Conservation (phyloP, 2,329 filamentous ascomycete species). For the Madurella mycetomatis region DNA sequence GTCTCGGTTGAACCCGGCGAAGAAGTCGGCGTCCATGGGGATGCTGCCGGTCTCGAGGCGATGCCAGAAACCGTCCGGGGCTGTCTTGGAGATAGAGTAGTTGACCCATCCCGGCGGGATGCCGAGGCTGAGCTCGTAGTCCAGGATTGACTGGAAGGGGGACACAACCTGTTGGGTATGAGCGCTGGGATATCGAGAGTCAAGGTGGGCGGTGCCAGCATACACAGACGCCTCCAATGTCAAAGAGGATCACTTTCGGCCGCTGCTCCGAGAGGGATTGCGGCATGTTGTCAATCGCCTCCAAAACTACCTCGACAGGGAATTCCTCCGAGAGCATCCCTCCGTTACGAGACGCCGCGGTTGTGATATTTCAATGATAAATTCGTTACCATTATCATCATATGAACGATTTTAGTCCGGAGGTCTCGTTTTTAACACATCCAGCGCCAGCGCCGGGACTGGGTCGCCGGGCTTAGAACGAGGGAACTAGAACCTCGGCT, state of each 20-base stretch:
- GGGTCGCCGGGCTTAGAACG: background rate
- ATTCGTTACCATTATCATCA: background rate
- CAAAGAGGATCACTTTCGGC: conserved; percentile 79
- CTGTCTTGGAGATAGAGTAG: conserved; percentile 74
- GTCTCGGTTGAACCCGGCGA: conserved; percentile 69
- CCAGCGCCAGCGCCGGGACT: background rate
- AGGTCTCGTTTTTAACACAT: background rate
- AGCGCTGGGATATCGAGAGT: conserved; percentile 10
- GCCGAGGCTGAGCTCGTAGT: conserved; percentile 72
- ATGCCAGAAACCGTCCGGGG: conserved; percentile 82
- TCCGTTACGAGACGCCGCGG: background rate
- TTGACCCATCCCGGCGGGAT: conserved; percentile 92
- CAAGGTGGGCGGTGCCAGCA: conserved; percentile 39
- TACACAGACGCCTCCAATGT: conserved; percentile 96
- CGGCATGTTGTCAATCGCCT: conserved; percentile 37
- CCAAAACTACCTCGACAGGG: conserved; percentile 30
- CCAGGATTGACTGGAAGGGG: conserved; percentile 86
- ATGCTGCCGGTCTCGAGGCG: conserved; percentile 81
- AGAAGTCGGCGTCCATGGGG: conserved; percentile 69
- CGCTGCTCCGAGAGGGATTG: conserved; percentile 35
- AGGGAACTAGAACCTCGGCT: conserved; percentile 22
- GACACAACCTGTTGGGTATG: conserved; percentile 64
- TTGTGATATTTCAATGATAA: background rate
- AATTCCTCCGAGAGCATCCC: conserved; percentile 23
- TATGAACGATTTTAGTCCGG: conserved; percentile 4